These are phyloP conservation scores for Amylostereum chailletii DNA, from an alignment of 1,284 basidiomycete genomes.

Conservation along the genomic window DNA sequence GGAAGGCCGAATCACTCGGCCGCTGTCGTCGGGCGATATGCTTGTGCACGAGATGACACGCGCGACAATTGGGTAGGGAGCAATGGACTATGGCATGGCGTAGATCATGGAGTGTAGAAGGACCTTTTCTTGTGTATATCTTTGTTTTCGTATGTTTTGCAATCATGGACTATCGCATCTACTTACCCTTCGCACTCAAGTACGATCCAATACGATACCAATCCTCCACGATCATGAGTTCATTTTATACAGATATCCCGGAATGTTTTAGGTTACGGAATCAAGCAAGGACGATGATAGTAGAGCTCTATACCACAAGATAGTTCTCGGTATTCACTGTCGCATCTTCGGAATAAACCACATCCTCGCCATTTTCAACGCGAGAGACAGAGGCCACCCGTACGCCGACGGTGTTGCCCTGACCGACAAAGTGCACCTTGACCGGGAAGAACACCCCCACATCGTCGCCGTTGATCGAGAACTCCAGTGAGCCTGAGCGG, in stretches of 20 bases:
- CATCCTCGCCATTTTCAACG: constrained; percentile 50
- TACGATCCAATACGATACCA: no score
- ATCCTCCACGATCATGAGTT: no score
- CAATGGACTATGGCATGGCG: background rate
- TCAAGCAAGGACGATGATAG: constrained; percentile 2
- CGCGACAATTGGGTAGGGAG: constrained; percentile 9
- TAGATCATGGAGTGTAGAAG: no score
- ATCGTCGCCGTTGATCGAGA: constrained; percentile 81
- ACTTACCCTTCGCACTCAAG: no score
- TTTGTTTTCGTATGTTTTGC: no score
- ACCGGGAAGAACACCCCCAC: constrained; percentile 90
- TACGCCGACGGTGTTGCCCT: constrained; percentile 72
- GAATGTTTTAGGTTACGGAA: no score
- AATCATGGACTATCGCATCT: no score
- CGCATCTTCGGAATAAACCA: constrained; percentile 74
- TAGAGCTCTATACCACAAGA: constrained; percentile 34
- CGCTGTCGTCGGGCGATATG: background rate
- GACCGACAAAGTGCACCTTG: constrained; percentile 71
- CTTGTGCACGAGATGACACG: constrained; percentile 1
- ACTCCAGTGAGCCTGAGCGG: constrained; percentile 78
- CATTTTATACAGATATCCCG: no score
- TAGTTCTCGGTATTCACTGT: constrained; percentile 69
- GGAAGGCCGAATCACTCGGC: constrained; percentile 6
- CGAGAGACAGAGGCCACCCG: constrained; percentile 49
- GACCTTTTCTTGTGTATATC: no score